These are phyloP conservation scores for Suillus sp. DNA, from an alignment of 768 basidiomycete species.

Conservation along the genomic window DNA sequence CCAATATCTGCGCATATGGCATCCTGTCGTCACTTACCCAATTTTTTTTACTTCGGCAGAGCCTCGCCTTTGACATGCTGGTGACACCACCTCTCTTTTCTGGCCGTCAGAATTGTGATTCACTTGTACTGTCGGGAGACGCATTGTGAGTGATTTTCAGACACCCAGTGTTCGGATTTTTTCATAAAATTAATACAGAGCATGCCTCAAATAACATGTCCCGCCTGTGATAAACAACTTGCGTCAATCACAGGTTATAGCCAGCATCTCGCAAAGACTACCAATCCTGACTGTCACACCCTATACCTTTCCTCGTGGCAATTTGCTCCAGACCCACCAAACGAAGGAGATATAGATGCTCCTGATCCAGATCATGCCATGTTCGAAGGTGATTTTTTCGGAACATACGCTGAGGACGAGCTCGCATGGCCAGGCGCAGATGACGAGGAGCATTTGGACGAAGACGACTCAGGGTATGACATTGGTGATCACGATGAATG, in stretches of 20 bases:
- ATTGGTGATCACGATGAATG: background rate
- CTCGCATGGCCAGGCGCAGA: background rate
- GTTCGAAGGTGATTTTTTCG: background rate
- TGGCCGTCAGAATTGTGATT: background rate
- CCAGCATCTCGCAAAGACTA: constrained; percentile 9
- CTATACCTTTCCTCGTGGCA: background rate
- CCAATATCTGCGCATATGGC: background rate
- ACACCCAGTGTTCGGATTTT: background rate
- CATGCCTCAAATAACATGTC: background rate
- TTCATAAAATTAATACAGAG: background rate
- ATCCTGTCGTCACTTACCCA: background rate
- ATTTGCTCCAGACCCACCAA: background rate
- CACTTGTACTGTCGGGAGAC: background rate
- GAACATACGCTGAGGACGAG: background rate
- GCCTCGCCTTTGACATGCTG: background rate
- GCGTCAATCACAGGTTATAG: background rate
- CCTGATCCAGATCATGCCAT: background rate
- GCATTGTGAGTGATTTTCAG: background rate
- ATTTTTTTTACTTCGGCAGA: background rate
- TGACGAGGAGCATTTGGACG: background rate
- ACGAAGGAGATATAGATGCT: background rate
- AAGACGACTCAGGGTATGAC: background rate
- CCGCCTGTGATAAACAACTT: background rate
- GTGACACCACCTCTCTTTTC: background rate
- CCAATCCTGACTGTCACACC: background rate